These are phyloP conservation scores for Thelonectria blattea DNA, from an alignment of 2,329 filamentous ascomycete genomes.

Conservation along the genomic window DNA sequence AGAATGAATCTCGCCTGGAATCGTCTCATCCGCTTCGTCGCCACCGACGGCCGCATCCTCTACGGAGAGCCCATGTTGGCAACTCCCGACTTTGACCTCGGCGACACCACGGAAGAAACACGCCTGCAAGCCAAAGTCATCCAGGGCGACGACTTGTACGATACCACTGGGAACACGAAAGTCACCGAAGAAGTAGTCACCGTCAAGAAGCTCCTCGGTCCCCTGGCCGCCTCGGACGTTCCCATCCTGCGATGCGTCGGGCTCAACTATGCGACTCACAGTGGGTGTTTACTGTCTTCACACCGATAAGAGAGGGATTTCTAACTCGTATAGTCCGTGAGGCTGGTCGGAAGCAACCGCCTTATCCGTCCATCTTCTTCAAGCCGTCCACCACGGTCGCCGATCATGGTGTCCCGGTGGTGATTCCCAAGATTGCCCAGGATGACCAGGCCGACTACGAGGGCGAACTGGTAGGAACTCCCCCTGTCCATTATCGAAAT, in stretches of 20 bases:
- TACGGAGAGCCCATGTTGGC: constrained; percentile 59
- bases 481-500: not conserved
- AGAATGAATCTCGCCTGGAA: constrained; percentile 53
- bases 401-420: constrained; percentile 46
- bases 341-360: constrained; percentile 55
- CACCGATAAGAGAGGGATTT: not conserved
- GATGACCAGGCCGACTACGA: constrained; percentile 57
- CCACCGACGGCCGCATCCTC: constrained; percentile 55
- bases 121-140: constrained; percentile 59
- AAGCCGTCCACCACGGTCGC: constrained; percentile 51
- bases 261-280: constrained; percentile 65
- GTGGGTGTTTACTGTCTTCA: constrained; percentile 33
- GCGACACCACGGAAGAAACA: constrained; percentile 52
- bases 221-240: constrained; percentile 56
- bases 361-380: constrained; percentile 57
- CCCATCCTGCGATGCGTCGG: constrained; percentile 65
- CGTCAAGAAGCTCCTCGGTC: constrained; percentile 60
- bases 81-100: constrained; percentile 50
- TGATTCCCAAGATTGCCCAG: constrained; percentile 56
- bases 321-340: constrained; percentile 51
- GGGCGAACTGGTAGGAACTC: constrained; percentile 44
- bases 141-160: constrained; percentile 55
- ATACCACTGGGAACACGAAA: constrained; percentile 51
- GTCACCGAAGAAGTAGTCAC: constrained; percentile 60
- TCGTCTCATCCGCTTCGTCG: constrained; percentile 60